Percentiles rank a stretch among this genome's conserved stretches.
phyloP scores from a whole-genome alignment of 495 filamentous ascomycete species.

The Penicillium alfredii region DNA sequence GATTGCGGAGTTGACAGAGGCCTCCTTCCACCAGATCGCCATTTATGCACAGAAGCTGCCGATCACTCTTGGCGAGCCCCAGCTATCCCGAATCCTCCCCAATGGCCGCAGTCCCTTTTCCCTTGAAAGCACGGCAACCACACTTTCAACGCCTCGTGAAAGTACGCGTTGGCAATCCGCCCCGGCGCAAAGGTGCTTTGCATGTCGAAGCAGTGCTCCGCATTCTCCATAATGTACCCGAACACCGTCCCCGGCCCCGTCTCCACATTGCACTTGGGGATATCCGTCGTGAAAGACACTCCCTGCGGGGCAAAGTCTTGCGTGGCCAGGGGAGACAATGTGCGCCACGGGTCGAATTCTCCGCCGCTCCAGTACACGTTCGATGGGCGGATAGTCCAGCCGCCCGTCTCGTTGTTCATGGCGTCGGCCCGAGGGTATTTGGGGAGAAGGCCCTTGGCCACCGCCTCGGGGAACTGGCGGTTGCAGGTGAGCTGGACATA shows the following conservation, averaged over 20 bases:
- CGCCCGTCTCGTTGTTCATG: constrained; percentile 44
- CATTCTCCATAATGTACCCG: constrained; percentile 43
- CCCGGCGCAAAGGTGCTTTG: constrained; percentile 22
- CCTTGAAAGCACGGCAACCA: constrained; percentile 43
- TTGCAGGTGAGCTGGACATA: constrained; percentile 49
- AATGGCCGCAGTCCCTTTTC: neutral
- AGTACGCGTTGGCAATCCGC: constrained; percentile 31
- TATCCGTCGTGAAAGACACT: constrained; percentile 29
- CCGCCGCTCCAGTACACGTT: constrained; percentile 51
- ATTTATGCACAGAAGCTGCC: neutral
- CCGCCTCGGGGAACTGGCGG: constrained; percentile 45
- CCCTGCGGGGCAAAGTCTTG: constrained; percentile 39
- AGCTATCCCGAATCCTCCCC: too few relatives aligned
- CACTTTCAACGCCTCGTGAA: constrained; percentile 35
- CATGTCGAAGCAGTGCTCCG: constrained; percentile 52
- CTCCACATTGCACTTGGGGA: constrained; percentile 43
- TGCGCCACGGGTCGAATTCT: constrained; percentile 55
- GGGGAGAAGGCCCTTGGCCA: constrained; percentile 40
- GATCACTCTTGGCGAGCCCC: neutral
- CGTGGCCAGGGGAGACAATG: constrained; percentile 42
- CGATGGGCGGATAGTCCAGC: constrained; percentile 54
- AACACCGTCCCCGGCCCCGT: constrained; percentile 38
- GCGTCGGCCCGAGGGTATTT: constrained; percentile 27
- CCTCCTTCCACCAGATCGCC: too few relatives aligned
- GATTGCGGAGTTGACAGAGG: too few relatives aligned